Evolutionary conservation across 768 basidiomycete genomes (phyloP), one percentile per base, ranked within the genome.

Genomic region (Leccinum boreale): DNA sequence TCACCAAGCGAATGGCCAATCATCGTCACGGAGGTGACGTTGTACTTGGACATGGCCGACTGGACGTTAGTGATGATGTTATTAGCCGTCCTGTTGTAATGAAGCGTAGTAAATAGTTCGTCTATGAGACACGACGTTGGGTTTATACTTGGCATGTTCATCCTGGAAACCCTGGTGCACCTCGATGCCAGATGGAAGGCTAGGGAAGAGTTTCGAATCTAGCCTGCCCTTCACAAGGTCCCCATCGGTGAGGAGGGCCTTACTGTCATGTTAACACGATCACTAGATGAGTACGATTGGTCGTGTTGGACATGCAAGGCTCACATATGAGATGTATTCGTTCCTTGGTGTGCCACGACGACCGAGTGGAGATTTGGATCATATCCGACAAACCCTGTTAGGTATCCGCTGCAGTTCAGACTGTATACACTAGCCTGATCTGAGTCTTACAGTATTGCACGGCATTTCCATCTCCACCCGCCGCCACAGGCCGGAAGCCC

Each of bases 151-250:
- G 2, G 79, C 71, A 2, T 85, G 84, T 5, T 71, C 75, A 0
- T 65, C 58, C 14, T 47, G 65, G 61, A 85, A 85, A 1, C 83
- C 84, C 5, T 56, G 53, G 60, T 84, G 83, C 1, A 74, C 77
- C 56, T 73, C 11, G 3, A 85, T 67, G 17, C 55, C 59, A 2
- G 75, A 72, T 46, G 66, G 57, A 14, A 84, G 31, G 0, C 78
- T 79, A 0, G 80, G 81, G 70, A 84, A 85, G 3, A 82, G 72
- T 0, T 70, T 58, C 1, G 75, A 21, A 56, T 79, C 65, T n/a
- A 81, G 64, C 2, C 28, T 52, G 4, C 57, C 57, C 47, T 71
- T 66, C 36, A 70, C 15, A 52, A 79, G 39, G 47, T 80, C 59
- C 0, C 29, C 58, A 58, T 83, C 82, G 0, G 78, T 79, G 31